Conservation (phyloP, 192 early-diverging fungal genomes). For the Chytriomyces confervae region DNA sequence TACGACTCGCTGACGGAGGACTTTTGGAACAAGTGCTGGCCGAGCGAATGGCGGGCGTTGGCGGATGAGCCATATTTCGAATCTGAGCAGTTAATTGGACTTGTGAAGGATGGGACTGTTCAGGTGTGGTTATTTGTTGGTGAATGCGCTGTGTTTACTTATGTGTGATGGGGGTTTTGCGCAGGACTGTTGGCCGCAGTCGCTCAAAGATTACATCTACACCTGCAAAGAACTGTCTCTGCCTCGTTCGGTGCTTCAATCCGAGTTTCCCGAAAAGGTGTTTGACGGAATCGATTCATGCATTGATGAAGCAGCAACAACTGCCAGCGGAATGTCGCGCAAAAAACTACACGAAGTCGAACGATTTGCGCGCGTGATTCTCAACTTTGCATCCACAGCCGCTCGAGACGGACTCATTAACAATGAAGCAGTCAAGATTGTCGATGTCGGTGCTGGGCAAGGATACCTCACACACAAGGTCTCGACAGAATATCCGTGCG, state of each 20-base stretch:
- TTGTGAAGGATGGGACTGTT: conserved; percentile 21
- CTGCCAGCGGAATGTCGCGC: conserved; percentile 15
- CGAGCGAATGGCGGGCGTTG: conserved; percentile 24
- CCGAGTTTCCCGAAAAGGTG: conserved; percentile 2
- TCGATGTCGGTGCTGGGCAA: conserved; percentile 47
- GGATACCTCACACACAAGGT: conserved; percentile 46
- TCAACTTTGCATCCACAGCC: background rate
- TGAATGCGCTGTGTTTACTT: background rate
- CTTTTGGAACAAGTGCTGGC: conserved; percentile 14
- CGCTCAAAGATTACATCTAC: conserved; percentile 25
- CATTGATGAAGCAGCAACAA: conserved; percentile 7
- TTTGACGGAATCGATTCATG: background rate
- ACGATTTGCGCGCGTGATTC: conserved; percentile 16
- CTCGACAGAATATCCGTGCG: conserved; percentile 27
- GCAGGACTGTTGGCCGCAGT: conserved; percentile 26
- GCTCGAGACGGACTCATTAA: background rate
- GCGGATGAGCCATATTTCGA: background rate
- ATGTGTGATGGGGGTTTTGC: background rate
- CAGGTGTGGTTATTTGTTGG: background rate
- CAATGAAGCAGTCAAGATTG: conserved; percentile 6
- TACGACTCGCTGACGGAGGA: conserved; percentile 23
- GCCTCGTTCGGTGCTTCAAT: background rate
- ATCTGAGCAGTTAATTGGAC: conserved; percentile 3
- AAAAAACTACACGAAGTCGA: conserved; percentile 39
- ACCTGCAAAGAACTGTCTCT: conserved; percentile 1